Base-by-base conservation (phyloP, 805 yeast genomes). In the Kluyveromyces dobzhanskii region DNA sequence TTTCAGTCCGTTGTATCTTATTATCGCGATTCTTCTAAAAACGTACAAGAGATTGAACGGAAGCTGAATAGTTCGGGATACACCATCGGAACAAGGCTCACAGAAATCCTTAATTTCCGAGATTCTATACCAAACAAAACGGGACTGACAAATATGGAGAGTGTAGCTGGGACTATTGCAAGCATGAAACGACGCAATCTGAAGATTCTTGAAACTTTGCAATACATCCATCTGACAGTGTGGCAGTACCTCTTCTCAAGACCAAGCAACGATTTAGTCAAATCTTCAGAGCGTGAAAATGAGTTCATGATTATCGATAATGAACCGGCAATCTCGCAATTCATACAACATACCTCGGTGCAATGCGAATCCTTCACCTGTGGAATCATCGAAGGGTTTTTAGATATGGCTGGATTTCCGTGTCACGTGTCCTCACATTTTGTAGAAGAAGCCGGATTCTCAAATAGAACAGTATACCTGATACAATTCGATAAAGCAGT, bases 341-440 rank as follows among this genome's bases (percentile, higher is more conserved):
- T 71, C 53, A 75, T 85, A 9, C 75, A 80, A 3, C 87, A 92
- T 1, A 73, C 73, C 45, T 88, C 82, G 44, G 74, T 77, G 53
- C 78, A 83, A n/a, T 83, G 94, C 57, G 80, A 84, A 13, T 85
- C 90, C 3, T 84, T 82, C 53, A 73, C 80, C 1, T 94, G 94
- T 9, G 96, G 96, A 1, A 71, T 86, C n/a, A 70, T 86, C 19
- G 90, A 85, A 54, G 94, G 94, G 1, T 79, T 85, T 2, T 65
- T 86, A 44, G 84, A 80, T 47, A 68, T 78, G 5, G 69, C 84
- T 2, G 78, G 76, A 40, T 85, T 84, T 51, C 75, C 73, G 33
- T 86, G 90, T 32, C 67, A 64, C 28, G 95, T 86, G 5, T 73
- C 82, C 8, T 94, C 95, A 1, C 95, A 87, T 56, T 69, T 79